Percentiles rank a stretch among this genome's conserved stretches.
These are phyloP conservation scores for Aspergillus sp. DNA, from an alignment of 2,329 filamentous ascomycete species.

Conservation along the genomic window DNA sequence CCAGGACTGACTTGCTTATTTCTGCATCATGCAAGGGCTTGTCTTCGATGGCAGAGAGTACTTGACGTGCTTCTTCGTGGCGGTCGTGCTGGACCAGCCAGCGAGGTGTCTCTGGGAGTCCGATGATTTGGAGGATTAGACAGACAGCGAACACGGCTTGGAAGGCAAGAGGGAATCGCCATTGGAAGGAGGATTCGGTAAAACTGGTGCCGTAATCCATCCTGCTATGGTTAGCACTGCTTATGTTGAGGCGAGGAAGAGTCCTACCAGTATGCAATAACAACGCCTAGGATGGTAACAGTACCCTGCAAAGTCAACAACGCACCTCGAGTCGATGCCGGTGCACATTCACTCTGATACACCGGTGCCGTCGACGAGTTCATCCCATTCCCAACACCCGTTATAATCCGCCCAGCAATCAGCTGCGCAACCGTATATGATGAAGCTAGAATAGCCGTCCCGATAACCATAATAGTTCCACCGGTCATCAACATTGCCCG, in stretches of 20 bases:
- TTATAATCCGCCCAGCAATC: conserved; percentile 43
- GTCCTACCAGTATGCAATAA: conserved; percentile 16
- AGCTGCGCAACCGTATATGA: conserved; percentile 39
- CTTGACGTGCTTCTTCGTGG: conserved; percentile 17
- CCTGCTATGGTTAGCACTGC: conserved; percentile 9
- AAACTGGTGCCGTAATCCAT: conserved; percentile 39
- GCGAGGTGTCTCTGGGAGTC: conserved; percentile 25
- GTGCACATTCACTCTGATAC: conserved; percentile 27
- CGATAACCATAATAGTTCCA: conserved; percentile 30
- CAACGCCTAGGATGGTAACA: conserved; percentile 18
- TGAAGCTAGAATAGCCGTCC: conserved; percentile 25
- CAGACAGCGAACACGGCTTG: conserved; percentile 21
- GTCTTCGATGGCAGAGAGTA: conserved; percentile 17
- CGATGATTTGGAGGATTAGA: conserved; percentile 19
- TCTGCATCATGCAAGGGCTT: conserved; percentile 5
- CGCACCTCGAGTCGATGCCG: conserved; percentile 17
- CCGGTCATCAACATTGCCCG: conserved; percentile 38
- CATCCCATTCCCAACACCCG: conserved; percentile 33
- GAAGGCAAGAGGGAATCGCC: conserved; percentile 25
- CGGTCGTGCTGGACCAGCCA: conserved; percentile 24
- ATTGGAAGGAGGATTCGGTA: conserved; percentile 26
- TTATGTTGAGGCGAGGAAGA: conserved; percentile 22
- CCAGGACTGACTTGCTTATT: conserved; percentile 11
- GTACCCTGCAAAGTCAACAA: conserved; percentile 21
- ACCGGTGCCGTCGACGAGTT: conserved; percentile 19